Conservation (phyloP, 2,329 filamentous ascomycete genomes). For the Ophiostoma sp. region DNA sequence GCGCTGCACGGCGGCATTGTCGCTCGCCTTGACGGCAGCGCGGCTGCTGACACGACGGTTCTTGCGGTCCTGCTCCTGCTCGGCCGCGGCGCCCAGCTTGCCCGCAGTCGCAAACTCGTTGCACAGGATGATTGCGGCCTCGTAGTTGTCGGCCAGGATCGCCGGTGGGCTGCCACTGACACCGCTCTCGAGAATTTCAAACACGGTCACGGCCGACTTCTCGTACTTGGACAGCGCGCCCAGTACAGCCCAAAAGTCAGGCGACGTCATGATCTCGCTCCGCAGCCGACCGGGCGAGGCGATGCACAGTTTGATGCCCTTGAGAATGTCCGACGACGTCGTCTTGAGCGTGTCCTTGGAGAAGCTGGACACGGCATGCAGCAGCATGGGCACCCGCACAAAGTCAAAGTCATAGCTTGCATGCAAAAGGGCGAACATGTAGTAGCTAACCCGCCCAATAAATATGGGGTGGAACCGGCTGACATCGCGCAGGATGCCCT, state of each 20-base stretch:
- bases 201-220: conserved; percentile 71
- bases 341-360: conserved; percentile 70
- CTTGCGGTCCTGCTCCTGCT: conserved; percentile 60
- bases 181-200: conserved; percentile 77
- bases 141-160: conserved; percentile 93
- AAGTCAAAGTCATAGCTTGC: conserved; percentile 88
- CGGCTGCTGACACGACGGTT: conserved; percentile 34
- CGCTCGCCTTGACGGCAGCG: conserved; percentile 54
- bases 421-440: conserved; percentile 74
- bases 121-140: conserved; percentile 74
- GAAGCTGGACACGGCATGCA: conserved; percentile 87
- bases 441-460: conserved; percentile 68
- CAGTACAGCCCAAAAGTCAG: conserved; percentile 93
- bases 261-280: conserved; percentile 91
- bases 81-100: conserved; percentile 62
- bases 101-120: conserved; percentile 87
- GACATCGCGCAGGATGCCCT: conserved; percentile 74
- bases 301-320: conserved; percentile 75
- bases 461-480: conserved; percentile 75
- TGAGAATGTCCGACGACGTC: conserved; percentile 68
- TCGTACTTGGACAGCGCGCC: conserved; percentile 64
- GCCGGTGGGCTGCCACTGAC: conserved; percentile 69
- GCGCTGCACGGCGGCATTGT: conserved; percentile 67
- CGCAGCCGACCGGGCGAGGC: conserved; percentile 70
- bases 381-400: conserved; percentile 81